These are phyloP conservation scores for Lentinula detonsa DNA, from an alignment of 768 basidiomycete genomes.

Conservation along the genomic window DNA sequence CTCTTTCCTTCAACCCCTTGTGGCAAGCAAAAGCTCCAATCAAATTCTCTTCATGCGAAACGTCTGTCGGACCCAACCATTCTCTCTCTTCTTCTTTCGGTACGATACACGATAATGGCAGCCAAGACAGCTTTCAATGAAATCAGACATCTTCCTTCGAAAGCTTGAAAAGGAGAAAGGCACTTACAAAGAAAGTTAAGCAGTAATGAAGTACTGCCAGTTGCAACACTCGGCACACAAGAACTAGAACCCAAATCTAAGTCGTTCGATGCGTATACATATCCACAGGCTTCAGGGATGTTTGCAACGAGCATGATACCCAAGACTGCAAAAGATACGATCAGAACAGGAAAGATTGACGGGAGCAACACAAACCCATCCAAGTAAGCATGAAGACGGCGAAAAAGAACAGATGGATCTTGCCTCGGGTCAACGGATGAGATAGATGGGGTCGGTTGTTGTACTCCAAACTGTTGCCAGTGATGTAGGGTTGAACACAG, in stretches of 20 bases:
- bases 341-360: neutral
- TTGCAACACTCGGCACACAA: neutral
- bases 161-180: neutral
- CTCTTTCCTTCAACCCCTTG: no score
- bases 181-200: neutral
- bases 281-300: neutral
- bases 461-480: neutral
- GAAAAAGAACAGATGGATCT: neutral
- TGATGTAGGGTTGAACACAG: neutral
- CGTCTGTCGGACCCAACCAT: neutral
- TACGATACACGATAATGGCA: neutral
- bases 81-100: neutral
- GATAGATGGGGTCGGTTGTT: neutral
- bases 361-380: neutral
- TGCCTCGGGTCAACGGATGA: neutral
- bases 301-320: neutral
- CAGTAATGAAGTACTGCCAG: neutral
- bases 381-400: neutral
- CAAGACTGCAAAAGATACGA: neutral
- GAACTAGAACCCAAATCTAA: neutral
- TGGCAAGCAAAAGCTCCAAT: no score
- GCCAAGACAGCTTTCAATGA: neutral
- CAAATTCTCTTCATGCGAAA: neutral
- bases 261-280: no score
- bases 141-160: neutral